Percentiles rank a stretch among this genome's conserved stretches.
These are phyloP conservation scores for Herpetomonas samuelpessoai DNA, from an alignment of 208 protist species.

Conservation along the genomic window DNA sequence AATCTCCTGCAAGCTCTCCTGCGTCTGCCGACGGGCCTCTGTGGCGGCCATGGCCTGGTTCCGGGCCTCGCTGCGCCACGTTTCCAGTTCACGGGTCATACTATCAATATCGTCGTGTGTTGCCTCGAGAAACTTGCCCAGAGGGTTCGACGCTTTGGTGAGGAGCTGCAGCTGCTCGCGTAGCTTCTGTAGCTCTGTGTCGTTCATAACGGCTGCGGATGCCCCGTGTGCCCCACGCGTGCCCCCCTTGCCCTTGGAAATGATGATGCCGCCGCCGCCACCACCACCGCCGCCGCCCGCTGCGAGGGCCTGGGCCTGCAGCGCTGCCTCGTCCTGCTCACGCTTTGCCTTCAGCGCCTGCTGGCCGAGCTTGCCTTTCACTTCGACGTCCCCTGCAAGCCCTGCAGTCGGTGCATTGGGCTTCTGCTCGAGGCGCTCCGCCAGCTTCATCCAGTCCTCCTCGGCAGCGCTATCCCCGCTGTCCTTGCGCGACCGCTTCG, in stretches of 20 bases:
- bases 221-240: constrained; percentile 23
- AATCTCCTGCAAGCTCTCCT: constrained; percentile 80
- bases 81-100: constrained; percentile 87
- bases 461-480: constrained; percentile 30
- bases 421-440: constrained; percentile 63
- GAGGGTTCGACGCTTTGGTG: constrained; percentile 87
- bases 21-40: constrained; percentile 77
- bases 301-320: constrained; percentile 15
- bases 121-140: constrained; percentile 82
- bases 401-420: constrained; percentile 25
- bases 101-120: constrained; percentile 90
- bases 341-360: constrained; percentile 83
- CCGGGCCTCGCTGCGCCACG: constrained; percentile 86
- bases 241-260: constrained; percentile 45
- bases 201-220: constrained; percentile 41
- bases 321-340: constrained; percentile 61
- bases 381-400: constrained; percentile 47
- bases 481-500: constrained; percentile 24
- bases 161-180: constrained; percentile 87
- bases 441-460: constrained; percentile 79
- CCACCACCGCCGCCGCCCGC: constrained; percentile 10
- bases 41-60: constrained; percentile 74
- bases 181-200: constrained; percentile 74
- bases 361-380: constrained; percentile 75
- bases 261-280: constrained; percentile 62